phyloP scores from a whole-genome alignment of 768 basidiomycete genomes.

The Calocybe cyanea region DNA sequence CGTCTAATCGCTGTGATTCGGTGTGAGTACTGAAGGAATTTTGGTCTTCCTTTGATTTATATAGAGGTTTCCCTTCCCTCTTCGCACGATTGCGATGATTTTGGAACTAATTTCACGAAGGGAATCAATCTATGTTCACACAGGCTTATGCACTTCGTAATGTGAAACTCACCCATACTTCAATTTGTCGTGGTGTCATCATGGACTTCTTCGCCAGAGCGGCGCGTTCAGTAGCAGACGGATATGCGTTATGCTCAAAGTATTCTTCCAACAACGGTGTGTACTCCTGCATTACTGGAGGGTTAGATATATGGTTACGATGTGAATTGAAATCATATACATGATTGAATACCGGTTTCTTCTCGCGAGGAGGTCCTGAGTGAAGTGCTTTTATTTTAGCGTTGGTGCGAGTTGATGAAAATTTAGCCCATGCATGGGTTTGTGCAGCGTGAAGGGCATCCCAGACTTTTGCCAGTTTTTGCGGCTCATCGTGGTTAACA shows the following conservation, averaged over 20 bases:
- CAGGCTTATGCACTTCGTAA: too few species aligned
- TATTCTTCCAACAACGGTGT: conserved; percentile 25
- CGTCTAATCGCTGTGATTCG: neutral
- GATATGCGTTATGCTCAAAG: conserved; percentile 45
- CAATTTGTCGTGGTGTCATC: conserved; percentile 46
- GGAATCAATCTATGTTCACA: too few species aligned
- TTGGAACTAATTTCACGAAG: too few species aligned
- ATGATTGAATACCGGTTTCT: too few species aligned
- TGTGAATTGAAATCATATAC: neutral
- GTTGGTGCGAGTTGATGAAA: too few species aligned
- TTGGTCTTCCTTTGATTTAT: conserved; percentile 12
- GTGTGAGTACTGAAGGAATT: neutral
- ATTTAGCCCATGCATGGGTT: too few species aligned
- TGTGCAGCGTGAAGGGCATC: too few species aligned
- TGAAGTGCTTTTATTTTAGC: too few species aligned
- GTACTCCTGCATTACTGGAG: neutral
- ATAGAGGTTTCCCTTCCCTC: conserved; percentile 21
- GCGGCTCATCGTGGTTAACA: too few species aligned
- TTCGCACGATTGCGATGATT: conserved; percentile 41
- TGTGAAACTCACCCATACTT: conserved; percentile 47
- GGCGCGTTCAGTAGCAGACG: conserved; percentile 34
- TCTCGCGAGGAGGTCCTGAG: too few species aligned
- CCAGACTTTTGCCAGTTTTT: too few species aligned
- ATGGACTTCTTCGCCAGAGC: conserved; percentile 36
- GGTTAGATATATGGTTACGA: neutral